Evolutionary conservation across 371 early-diverging fungal genomes (phyloP), one percentile per base, ranked within the genome.

Genomic region (Rhizopus stolonifer): DNA sequence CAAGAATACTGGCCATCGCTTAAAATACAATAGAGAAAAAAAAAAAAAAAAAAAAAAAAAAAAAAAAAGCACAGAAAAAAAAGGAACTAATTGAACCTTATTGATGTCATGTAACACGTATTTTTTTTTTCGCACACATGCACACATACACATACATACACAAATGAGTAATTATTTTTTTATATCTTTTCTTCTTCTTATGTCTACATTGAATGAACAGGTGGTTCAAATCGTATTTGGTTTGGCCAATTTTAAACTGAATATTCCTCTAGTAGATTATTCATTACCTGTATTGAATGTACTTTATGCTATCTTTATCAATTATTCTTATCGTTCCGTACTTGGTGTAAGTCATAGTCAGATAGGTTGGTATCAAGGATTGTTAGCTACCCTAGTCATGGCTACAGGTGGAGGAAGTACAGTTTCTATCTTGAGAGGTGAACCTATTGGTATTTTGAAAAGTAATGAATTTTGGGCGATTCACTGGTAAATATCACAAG

Each of bases 331-430:
- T 49, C 75, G 81, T 13, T 67, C 69, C 32, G 76, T 76, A 2
- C 57, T 83, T 6, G 75, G 77, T 14, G 70, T 68, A 7, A 72
- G 64, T 18, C 68, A 72, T 55, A 55, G 48, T 8, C 62, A 67
- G 26, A 64, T 77, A 50, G 74, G 74, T 7, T 77, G 77, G 77
- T 69, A 69, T 17, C 83, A 83, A 45, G 81, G 79, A 11, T 52
- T 78, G 7, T 39, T 83, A n/a, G 80, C 83, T 10, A 74, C 79
- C 7, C 48, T 80, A 3, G 72, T 75, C 21, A 81, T 81, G 79
- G 63, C 80, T 21, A 69, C 77, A 11, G 83, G 83, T 34, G 83
- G 83, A 29, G 81, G 81, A 6, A 80, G 66, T 34, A 74, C 77
- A 0, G 69, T 69, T 2, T 52, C 68, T n/a, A 29, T 77, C 1